phyloP scores from a whole-genome alignment of 305 asterid genomes.

The Rubia peregrina region DNA sequence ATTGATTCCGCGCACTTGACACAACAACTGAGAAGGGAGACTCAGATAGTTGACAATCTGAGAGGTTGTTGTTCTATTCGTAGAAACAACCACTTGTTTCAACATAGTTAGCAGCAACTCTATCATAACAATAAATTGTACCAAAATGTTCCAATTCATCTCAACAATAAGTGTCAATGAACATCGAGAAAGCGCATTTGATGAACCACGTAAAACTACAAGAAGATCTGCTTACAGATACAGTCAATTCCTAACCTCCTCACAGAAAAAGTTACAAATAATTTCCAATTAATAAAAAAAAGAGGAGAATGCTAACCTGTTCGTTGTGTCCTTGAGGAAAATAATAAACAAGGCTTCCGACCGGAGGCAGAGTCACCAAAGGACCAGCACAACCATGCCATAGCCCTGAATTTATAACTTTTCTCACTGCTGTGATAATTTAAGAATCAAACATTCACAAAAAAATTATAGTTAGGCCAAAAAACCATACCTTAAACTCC shows the following conservation, averaged over 20 bases:
- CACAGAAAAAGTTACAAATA: not conserved
- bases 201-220: not conserved
- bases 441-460: slow-evolving; percentile 8
- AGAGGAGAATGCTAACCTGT: slow-evolving; percentile 44
- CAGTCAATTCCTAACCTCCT: not conserved
- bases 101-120: not conserved
- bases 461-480: not conserved
- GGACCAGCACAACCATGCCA: slow-evolving; percentile 99
- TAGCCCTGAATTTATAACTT: slow-evolving; percentile 66
- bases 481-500: not conserved
- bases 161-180: too few species aligned
- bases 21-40: slow-evolving; percentile 53
- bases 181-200: too few species aligned
- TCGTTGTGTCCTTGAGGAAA: slow-evolving; percentile 97
- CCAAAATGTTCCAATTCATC: too few species aligned
- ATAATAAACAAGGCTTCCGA: slow-evolving; percentile 87
- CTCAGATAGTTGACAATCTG: slow-evolving; percentile 86
- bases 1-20: slow-evolving; percentile 68
- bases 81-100: slow-evolving; percentile 80
- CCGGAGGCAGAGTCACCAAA: slow-evolving; percentile 80
- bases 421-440: slow-evolving; percentile 43
- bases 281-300: not conserved
- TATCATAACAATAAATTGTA: not conserved
- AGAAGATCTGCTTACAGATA: not conserved
- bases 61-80: slow-evolving; percentile 73